Base-by-base conservation (phyloP, 1,284 basidiomycete genomes). In the Trametes sp. region DNA sequence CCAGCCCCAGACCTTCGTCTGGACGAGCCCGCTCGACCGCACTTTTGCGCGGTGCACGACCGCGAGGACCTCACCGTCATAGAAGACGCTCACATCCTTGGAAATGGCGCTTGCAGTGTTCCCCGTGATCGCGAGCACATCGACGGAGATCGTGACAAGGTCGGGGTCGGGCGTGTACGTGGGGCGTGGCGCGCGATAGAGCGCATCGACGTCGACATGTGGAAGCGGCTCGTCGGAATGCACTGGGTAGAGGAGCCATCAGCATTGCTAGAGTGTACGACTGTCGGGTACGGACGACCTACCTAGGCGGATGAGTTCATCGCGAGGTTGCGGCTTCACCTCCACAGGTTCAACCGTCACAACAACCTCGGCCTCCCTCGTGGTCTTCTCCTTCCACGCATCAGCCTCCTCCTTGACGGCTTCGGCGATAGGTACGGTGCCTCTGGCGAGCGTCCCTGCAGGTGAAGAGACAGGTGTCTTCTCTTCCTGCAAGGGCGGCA, bases 1-100 rank as follows among this genome's bases (percentile, higher is more conserved):
- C 92, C 92, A 94, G 23, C 83, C 84, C 90, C 90, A 93, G 13
- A 94, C 83, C 28, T 80, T 82, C 6, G 86, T 92, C 26, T 79
- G 77, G 3, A 87, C 90, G 23, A 94, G 79, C n/a, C 89, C 87
- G 29, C 75, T 87, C 16, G 81, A 78, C 59, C 80, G 84, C 1
- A 83, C 83, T 72, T 92, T 93, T 24, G 77, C 82, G 6, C 92
- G 84, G 70, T 92, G 84, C 13, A 93, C 80, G 53, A 93, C 79
- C 1, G 84, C 85, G 23, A 93, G 76, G 6, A 87, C 76, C 70
- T 94, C 92, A 1, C 81, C 78, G 57, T 94, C 91, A 69, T 93
- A 89, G 72, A 93, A 91, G 16, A 90, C 73, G 64, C 83, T 77
- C 5, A 73, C 69, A 55, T 85, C 79, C 13, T 73, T 75, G 36